These are phyloP conservation scores for Parastagonospora nodorum DNA, from an alignment of 2,329 filamentous ascomycete species.

Conservation along the genomic window DNA sequence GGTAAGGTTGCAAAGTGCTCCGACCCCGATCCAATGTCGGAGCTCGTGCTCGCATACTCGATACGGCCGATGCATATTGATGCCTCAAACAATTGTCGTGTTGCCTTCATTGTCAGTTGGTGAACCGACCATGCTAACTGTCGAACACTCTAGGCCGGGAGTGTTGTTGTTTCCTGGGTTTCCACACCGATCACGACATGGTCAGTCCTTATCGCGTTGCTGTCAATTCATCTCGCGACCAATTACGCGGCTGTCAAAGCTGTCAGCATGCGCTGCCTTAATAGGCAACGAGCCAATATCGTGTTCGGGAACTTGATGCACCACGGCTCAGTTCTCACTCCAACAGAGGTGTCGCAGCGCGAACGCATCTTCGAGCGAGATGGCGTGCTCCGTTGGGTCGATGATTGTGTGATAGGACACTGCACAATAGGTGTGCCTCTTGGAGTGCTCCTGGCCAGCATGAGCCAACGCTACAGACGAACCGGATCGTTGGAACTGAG, in stretches of 20 bases:
- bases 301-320: conserved; percentile 62
- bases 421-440: conserved; percentile 61
- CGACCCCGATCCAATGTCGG: background rate
- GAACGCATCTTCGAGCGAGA: conserved; percentile 68
- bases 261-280: conserved; percentile 83
- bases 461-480: conserved; percentile 26
- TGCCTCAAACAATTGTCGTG: conserved; percentile 2
- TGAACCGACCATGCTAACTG: conserved; percentile 17
- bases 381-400: conserved; percentile 64
- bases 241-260: conserved; percentile 86
- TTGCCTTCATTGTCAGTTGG: conserved; percentile 2
- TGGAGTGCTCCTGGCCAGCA: conserved; percentile 36
- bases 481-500: conserved; percentile 34
- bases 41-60: conserved; percentile 1
- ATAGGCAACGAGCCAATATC: conserved; percentile 83
- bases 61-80: conserved; percentile 1
- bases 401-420: conserved; percentile 55
- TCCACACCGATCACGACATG: conserved; percentile 75
- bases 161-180: conserved; percentile 77
- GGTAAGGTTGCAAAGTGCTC: background rate
- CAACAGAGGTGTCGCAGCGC: conserved; percentile 64
- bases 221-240: conserved; percentile 77
- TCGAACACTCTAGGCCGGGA: conserved; percentile 63
- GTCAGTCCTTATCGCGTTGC: conserved; percentile 70
- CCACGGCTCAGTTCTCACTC: conserved; percentile 60